Evolutionary conservation across 768 basidiomycete genomes (phyloP), one percentile per base, ranked within the genome.

Genomic region (Lactarius pseudohatsudake): DNA sequence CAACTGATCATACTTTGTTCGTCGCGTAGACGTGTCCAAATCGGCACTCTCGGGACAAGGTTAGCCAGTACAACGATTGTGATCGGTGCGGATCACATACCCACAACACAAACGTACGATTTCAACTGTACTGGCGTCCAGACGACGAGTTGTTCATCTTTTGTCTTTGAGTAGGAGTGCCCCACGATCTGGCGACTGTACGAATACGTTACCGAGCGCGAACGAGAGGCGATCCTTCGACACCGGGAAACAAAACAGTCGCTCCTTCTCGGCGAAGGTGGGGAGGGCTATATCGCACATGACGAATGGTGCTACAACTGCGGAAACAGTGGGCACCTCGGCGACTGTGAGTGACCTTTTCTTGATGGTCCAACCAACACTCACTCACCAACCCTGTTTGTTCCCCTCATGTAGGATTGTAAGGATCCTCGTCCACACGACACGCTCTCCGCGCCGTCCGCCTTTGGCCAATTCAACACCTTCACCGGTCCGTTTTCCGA

Each of bases 261-360:
- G 4, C 72, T 86, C 7, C 72, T 73, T 15, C 75, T 91, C 8
- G 90, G 91, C 13, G 73, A 87, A 63, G 91, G 92, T 16, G 89
- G 91, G 11, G 92, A 92, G 74, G 90, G 87, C 7, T 92, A 89
- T 75, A 86, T 93, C 62, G 88, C 84, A 5, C 75, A 76, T 40
- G 90, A 91, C 72, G 80, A 85, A 70, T 93, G 89, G 89, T 94
- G 92, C 74, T 91, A 92, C 73, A 90, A 90, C 70, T 94, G 92
- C 69, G 92, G 89, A 50, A 78, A 77, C 34, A 75, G 75, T 59
- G 91, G 90, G 4, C 92, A 94, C 75, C 83, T 89, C 74, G 92
- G 92, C 56, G 92, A 93, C n/a, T 71, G 91, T 92, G 72, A 76
- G 88, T 79, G 16, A 6, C 22, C 62, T 2, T 43, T n/a, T 34